Conservation (phyloP, 768 basidiomycete genomes). For the Naematelia encephala region DNA sequence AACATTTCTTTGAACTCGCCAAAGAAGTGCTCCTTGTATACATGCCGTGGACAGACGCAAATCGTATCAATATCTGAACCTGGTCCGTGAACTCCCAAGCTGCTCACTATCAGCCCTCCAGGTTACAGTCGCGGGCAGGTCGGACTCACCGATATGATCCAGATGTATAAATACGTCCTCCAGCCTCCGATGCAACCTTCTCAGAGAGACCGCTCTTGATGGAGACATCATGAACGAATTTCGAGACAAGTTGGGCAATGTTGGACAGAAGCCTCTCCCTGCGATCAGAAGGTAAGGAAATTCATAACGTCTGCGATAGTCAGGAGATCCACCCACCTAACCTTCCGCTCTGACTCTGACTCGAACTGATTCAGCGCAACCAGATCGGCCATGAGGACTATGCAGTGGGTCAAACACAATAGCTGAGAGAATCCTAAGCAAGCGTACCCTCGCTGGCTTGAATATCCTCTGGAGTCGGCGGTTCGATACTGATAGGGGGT, state of each 20-base stretch:
- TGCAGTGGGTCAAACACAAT: neutral
- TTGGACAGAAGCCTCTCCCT: conserved; percentile 93
- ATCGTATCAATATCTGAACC: conserved; percentile 97
- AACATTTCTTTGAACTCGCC: conserved; percentile 86
- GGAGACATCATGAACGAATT: conserved; percentile 82
- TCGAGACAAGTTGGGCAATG: conserved; percentile 81
- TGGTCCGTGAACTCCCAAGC: conserved; percentile 94
- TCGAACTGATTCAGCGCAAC: conserved; percentile 82
- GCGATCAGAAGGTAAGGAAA: conserved; percentile 2
- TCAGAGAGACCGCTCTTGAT: conserved; percentile 79
- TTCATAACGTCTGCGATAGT: neutral
- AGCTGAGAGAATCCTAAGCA: neutral
- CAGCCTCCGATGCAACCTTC: conserved; percentile 77
- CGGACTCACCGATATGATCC: conserved; percentile 71
- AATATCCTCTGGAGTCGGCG: conserved; percentile 41
- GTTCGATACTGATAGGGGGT: conserved; percentile 47
- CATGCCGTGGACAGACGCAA: conserved; percentile 93
- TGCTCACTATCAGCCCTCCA: neutral
- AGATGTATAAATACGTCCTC: conserved; percentile 98
- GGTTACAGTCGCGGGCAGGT: neutral
- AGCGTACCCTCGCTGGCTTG: conserved; percentile 43
- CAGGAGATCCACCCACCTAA: conserved; percentile 61
- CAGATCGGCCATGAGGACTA: conserved; percentile 82
- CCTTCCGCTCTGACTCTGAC: conserved; percentile 78
- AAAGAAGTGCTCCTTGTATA: conserved; percentile 94